phyloP scores from a whole-genome alignment of 2,329 filamentous ascomycete species.

The Fusarium chlamydosporum region DNA sequence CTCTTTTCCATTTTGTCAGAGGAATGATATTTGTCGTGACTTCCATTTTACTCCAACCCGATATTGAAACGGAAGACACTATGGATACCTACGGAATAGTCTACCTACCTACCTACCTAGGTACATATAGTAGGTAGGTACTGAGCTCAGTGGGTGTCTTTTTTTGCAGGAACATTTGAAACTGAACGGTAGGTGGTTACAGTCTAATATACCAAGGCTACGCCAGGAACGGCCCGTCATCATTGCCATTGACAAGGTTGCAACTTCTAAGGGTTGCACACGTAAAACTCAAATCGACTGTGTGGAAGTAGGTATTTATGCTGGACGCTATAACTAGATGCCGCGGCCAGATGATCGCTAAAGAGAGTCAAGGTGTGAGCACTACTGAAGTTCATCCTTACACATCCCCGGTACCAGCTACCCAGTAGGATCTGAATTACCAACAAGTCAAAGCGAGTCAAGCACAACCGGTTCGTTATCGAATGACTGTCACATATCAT shows the following conservation, averaged over 20 bases:
- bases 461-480: not conserved
- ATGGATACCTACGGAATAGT: not conserved
- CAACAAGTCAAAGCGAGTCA: not conserved
- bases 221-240: conserved; percentile 24
- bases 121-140: too few species aligned
- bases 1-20: too few species aligned
- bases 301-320: not conserved
- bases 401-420: not conserved
- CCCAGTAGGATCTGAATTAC: not conserved
- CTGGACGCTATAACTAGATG: not conserved
- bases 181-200: not conserved
- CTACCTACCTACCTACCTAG: too few species aligned
- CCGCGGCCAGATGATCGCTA: conserved; percentile 14
- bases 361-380: not conserved
- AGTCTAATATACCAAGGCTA: not conserved
- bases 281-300: conserved; percentile 10
- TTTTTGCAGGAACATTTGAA: not conserved
- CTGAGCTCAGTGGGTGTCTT: not conserved
- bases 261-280: conserved; percentile 6
- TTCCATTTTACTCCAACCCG: too few species aligned
- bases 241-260: conserved; percentile 5
- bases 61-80: not conserved
- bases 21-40: not conserved
- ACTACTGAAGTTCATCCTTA: not conserved
- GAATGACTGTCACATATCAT: not conserved